Evolutionary conservation across 228 moss, liverwort and hornwort species (phyloP), one percentile per base, ranked within the genome.

Genomic region (Sphagnum fallax): DNA sequence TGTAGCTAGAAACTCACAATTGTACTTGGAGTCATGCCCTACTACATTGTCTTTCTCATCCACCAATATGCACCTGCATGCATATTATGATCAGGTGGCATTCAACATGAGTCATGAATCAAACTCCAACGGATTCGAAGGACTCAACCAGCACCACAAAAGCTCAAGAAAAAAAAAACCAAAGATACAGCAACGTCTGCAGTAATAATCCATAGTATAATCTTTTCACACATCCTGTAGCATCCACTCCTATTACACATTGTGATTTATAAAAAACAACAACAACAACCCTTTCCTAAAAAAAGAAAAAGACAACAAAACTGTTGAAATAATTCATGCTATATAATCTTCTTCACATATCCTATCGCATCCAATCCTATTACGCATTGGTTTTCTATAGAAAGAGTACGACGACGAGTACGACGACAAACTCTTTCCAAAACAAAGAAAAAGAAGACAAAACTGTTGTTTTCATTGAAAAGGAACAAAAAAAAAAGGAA

Each of bases 11-110:
- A 51, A 76, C 93, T 87, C 73, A 97, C 98, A 98, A 70, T 98
- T 98, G 57, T 93, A 98, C 79, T 98, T 98, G 67, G 87, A 89
- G 77, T 98, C 93, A 67, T 98, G 93, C 18, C 98, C 98, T 14
- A 93, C 77, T 4, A 98, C 92, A 67, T 93, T 93, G 72, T 98
- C 98, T 47, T 92, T 81, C 75, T 90, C 91, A 63, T 98, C 98
- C 72, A 98, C 98, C 76, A 98, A 67, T 67, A 98, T 98, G 60
- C 98, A 98, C 88, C 97, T 97, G 88, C 88, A 72, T 65, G n/a
- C 48, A 47, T 48, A 47, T 48, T 50, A 10, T 65, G 32, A 32
- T 32, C 32, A 1, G 32, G 49, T 8, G 61, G 16, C 18, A 13
- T 49, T 12, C 13, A 71, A 50, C 15, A 49, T 18, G 6, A 4